Conservation (phyloP, 768 basidiomycete genomes). For the Amanita subjunquillea region DNA sequence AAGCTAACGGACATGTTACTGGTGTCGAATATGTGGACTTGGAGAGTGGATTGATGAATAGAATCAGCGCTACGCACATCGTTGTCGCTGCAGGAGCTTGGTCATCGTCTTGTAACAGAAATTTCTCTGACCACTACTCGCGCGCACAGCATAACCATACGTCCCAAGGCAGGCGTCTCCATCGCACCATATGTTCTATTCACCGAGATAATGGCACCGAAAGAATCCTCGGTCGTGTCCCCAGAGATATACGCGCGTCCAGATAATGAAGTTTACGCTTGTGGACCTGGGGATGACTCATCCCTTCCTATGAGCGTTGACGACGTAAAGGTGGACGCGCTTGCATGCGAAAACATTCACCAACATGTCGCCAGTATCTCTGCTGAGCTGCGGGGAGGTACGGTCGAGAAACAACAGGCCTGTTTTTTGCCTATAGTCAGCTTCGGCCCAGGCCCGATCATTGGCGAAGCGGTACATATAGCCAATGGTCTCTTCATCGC, state of each 20-base stretch:
- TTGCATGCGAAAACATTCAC: constrained; percentile 45
- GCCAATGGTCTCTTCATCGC: constrained; percentile 62
- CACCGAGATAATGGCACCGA: constrained; percentile 48
- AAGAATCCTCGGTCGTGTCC: constrained; percentile 18
- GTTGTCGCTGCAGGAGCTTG: constrained; percentile 83
- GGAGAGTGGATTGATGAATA: constrained; percentile 15
- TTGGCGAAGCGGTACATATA: constrained; percentile 49
- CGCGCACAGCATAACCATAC: constrained; percentile 66
- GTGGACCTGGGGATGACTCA: constrained; percentile 69
- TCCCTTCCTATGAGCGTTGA: constrained; percentile 63
- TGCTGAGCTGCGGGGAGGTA: constrained; percentile 40
- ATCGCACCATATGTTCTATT: constrained; percentile 77
- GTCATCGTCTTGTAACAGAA: constrained; percentile 53
- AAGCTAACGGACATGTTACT: constrained; percentile 28
- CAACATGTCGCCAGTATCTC: constrained; percentile 55
- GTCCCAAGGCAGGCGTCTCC: constrained; percentile 26
- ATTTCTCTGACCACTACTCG: constrained; percentile 56
- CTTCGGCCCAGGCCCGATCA: constrained; percentile 53
- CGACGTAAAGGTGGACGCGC: constrained; percentile 48
- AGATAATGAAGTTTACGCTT: constrained; percentile 62
- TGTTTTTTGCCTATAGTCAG: constrained; percentile 70
- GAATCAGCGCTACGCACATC: constrained; percentile 55
- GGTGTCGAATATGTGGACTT: constrained; percentile 35
- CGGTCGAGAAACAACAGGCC: constrained; percentile 44
- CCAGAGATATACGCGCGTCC: constrained; percentile 72